Evolutionary conservation across 2,329 filamentous ascomycete genomes (phyloP).

Genomic region (Aureobasidium namibiae): DNA sequence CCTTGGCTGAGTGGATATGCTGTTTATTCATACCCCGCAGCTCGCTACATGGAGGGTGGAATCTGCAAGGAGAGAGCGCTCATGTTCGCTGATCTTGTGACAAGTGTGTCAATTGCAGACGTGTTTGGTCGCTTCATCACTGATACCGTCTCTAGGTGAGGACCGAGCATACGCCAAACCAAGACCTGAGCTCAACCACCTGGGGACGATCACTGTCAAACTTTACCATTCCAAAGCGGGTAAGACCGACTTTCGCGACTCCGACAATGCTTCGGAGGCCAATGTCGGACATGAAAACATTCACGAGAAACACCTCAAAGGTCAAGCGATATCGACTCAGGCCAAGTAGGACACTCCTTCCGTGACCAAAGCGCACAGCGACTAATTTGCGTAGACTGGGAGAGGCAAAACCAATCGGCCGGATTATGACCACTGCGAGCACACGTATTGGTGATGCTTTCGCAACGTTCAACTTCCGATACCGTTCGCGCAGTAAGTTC

Average conservation of each 20-base stretch:
- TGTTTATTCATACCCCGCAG: background rate
- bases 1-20: background rate
- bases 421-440: background rate
- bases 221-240: background rate
- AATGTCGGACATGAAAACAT: constrained; percentile 1
- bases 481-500: constrained; percentile 19
- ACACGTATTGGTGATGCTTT: constrained; percentile 23
- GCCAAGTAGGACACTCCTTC: background rate
- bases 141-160: background rate
- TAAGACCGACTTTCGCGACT: too few relatives aligned
- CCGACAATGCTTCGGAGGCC: too few relatives aligned
- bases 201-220: background rate
- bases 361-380: too few relatives aligned
- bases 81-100: background rate
- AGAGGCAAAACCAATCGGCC: background rate
- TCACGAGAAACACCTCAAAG: constrained; percentile 19
- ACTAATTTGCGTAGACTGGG: background rate
- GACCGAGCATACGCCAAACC: background rate
- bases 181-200: background rate
- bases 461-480: constrained; percentile 19
- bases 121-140: background rate
- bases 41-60: background rate
- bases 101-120: background rate
- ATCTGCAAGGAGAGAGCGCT: background rate
- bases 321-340: constrained; percentile 16